Conservation (phyloP, 1,284 basidiomycete genomes). For the Prillingera fragicola region DNA sequence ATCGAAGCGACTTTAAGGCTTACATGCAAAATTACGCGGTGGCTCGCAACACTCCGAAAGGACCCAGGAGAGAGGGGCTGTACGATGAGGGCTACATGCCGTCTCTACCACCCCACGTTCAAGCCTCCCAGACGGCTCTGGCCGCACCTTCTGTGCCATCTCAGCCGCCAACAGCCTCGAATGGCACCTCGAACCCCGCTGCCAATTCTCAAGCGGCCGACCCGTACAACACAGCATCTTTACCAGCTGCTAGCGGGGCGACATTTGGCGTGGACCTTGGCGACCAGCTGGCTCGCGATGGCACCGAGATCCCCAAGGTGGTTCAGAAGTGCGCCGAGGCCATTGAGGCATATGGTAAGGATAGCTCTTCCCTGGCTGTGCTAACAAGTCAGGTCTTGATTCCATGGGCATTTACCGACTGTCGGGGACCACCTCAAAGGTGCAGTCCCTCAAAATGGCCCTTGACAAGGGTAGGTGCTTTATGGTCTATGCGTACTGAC, state of each 20-base stretch:
- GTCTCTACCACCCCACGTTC: conserved; percentile 10
- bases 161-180: not conserved
- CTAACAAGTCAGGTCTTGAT: conserved; percentile 53
- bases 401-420: conserved; percentile 90
- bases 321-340: conserved; percentile 84
- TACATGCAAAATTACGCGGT: conserved; percentile 95
- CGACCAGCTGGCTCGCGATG: conserved; percentile 85
- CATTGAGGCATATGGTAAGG: conserved; percentile 73
- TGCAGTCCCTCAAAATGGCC: conserved; percentile 72
- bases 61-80: conserved; percentile 74
- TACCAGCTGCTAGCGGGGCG: conserved; percentile 43
- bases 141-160: not conserved
- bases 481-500: not conserved
- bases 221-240: conserved; percentile 22
- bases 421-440: conserved; percentile 84
- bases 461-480: conserved; percentile 70
- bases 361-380: not conserved
- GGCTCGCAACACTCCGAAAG: conserved; percentile 64
- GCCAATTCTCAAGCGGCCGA: conserved; percentile 7
- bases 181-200: too few species aligned
- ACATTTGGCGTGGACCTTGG: conserved; percentile 89
- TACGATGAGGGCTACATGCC: conserved; percentile 76
- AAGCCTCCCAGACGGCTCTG: conserved; percentile 5
- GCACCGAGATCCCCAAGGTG: conserved; percentile 80
- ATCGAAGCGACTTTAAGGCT: conserved; percentile 85